Evolutionary conservation across 2,329 filamentous ascomycete species (phyloP).

Genomic region (Phaeophleospora eucalypticola): DNA sequence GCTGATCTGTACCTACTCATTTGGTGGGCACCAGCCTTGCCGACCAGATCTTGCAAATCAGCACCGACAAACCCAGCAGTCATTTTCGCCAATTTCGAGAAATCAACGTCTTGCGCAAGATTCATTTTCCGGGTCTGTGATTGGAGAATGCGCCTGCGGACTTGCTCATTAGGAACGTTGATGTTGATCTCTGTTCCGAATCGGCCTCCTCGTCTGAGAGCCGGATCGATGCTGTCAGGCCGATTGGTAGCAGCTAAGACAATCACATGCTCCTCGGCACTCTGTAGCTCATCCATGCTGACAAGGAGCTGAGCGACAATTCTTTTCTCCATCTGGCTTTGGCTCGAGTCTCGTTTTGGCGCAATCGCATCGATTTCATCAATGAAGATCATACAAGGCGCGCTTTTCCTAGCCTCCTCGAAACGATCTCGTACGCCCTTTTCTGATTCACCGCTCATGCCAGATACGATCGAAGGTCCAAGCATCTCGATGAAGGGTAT

Average conservation of each 20-base stretch:
- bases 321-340: conserved; percentile 84
- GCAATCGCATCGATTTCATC: conserved; percentile 91
- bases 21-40: conserved; percentile 61
- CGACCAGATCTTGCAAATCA: conserved; percentile 71
- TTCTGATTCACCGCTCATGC: conserved; percentile 85
- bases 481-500: conserved; percentile 79
- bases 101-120: conserved; percentile 67
- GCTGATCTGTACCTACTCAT: conserved; percentile 58
- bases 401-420: conserved; percentile 79
- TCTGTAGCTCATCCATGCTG: conserved; percentile 77
- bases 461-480: conserved; percentile 74
- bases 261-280: conserved; percentile 69
- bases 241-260: conserved; percentile 88
- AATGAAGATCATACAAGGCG: conserved; percentile 86
- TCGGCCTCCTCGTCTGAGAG: conserved; percentile 66
- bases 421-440: conserved; percentile 81
- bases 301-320: conserved; percentile 79
- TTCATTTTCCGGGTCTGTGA: conserved; percentile 64
- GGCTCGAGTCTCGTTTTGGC: conserved; percentile 75
- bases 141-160: conserved; percentile 72
- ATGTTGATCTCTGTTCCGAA: conserved; percentile 86
- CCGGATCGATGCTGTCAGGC: conserved; percentile 79
- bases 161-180: conserved; percentile 75
- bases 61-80: conserved; percentile 93
- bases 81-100: conserved; percentile 68